Base-by-base conservation (phyloP, 1,284 basidiomycete species). In the Kalmanozyma brasiliensis region DNA sequence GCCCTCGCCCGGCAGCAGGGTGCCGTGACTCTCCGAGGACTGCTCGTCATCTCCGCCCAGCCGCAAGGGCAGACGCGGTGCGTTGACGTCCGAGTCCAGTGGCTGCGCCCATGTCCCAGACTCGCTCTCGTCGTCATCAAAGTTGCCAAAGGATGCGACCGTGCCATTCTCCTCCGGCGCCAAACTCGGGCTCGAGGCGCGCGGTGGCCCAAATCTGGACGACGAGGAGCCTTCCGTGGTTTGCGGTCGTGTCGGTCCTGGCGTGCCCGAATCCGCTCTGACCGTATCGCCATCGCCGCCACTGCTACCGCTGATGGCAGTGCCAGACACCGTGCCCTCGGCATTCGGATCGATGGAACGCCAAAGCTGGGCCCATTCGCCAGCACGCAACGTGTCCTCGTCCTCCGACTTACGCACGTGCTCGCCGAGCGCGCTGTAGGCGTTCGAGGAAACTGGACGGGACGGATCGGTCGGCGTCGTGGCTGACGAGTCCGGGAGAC, bases 31-130 rank as follows among this genome's bases (percentile, higher is more conserved):
- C 37, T 63, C 66, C 0, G 62, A 36, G 13, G 53, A 41, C 26
- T 37, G 29, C 13, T 55, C 51, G 20, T 42, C 37, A 19, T 60
- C 40, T 20, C 20, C 33, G 6, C 49, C 52, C 3, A 64, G 37
- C 17, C 60, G 53, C 45, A 67, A 44, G 8, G 61, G 66, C 17
- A 68, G 64, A 35, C 56, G 73, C 26, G 52, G 57, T 33, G 53
- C 64, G 32, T 51, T 52, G 35, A 29, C 49, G 35, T 65, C 64
- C 14, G 73, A 41, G 32, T 78, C 70, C 24, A 78, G 57, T n/a
- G 76, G 76, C 45, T 76, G 76, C n/a, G 76, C 74, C 77, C 77
- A 78, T 8, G 77, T 78, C 7, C 77, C 77, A 2, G 70, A 73
- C 41, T 72, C 74, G 55, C 52, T 58, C 49, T 76, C 75, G 26